Percentiles rank a stretch among this genome's conserved stretches.
Evolutionary conservation across 1,284 basidiomycete genomes (phyloP).

Genomic region (Trametes pubescens): DNA sequence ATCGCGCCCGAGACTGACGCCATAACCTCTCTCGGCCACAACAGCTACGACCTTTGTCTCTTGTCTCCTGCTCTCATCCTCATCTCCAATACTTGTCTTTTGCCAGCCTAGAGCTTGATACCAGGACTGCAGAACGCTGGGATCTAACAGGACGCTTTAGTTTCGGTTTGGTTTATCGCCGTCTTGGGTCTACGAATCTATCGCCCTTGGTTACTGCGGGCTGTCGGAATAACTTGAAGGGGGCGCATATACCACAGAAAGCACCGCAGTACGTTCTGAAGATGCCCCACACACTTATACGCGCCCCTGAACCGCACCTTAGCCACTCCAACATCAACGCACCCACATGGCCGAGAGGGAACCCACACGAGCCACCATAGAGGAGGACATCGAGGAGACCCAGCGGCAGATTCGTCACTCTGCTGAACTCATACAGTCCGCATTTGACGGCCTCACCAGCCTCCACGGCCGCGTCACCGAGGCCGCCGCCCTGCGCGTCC

Average conservation of each 20-base stretch:
- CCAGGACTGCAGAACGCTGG: neutral
- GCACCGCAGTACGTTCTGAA: neutral
- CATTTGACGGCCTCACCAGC: conserved; percentile 29
- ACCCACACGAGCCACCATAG: conserved; percentile 15
- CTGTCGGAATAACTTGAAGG: neutral
- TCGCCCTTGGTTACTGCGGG: neutral
- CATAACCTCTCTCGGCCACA: conserved; percentile 2
- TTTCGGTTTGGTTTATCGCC: neutral
- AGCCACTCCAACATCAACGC: neutral
- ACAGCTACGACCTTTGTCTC: conserved; percentile 1
- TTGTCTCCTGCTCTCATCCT: neutral
- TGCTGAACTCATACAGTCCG: conserved; percentile 28
- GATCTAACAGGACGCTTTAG: neutral
- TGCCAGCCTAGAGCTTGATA: neutral
- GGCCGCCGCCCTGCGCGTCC: conserved; percentile 14
- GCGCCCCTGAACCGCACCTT: neutral
- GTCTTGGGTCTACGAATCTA: neutral
- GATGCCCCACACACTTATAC: neutral
- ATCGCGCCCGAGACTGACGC: conserved; percentile 8
- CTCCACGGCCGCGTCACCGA: conserved; percentile 25
- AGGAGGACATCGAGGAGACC: conserved; percentile 30
- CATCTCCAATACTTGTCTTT: neutral
- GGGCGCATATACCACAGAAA: neutral
- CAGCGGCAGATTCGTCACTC: conserved; percentile 28
- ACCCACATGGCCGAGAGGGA: neutral